phyloP scores from a whole-genome alignment of 176 grass and related monocot species.

The Musa troglodytarum region DNA sequence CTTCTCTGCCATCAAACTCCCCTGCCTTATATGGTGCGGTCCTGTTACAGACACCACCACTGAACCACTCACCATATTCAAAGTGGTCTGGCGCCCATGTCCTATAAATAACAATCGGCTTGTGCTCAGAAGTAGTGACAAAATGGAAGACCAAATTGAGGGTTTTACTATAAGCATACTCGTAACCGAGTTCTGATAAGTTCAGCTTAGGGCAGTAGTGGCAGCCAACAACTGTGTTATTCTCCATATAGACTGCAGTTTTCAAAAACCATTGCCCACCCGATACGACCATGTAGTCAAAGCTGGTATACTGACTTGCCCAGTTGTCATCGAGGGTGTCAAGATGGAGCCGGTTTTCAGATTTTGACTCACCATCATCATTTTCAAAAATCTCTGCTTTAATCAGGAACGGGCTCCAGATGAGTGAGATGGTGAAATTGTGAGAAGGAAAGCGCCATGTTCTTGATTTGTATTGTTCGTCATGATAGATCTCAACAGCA shows the following conservation, averaged over 20 bases:
- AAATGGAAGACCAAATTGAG: conserved; percentile 52
- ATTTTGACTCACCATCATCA: conserved; percentile 53
- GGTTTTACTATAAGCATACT: conserved; percentile 49
- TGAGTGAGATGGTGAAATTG: conserved; percentile 57
- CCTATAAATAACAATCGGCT: conserved; percentile 60
- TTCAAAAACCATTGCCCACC: conserved; percentile 95
- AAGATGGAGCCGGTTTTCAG: conserved; percentile 69
- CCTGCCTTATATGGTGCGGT: conserved; percentile 53
- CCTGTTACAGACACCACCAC: conserved; percentile 46
- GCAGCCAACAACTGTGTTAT: conserved; percentile 50
- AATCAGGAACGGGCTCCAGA: conserved; percentile 73
- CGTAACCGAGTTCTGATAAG: conserved; percentile 52
- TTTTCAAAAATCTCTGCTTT: conserved; percentile 74
- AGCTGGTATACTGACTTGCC: conserved; percentile 45
- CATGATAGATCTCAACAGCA: background rate
- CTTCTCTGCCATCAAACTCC: conserved; percentile 39
- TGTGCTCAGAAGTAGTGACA: conserved; percentile 34
- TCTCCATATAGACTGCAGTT: conserved; percentile 52
- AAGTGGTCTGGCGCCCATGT: conserved; percentile 92
- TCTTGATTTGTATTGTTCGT: conserved; percentile 8
- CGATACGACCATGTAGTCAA: conserved; percentile 68
- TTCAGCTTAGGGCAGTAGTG: conserved; percentile 60
- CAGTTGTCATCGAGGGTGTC: conserved; percentile 56
- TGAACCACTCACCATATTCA: conserved; percentile 74
- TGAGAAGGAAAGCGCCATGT: conserved; percentile 39